Conservation (phyloP, 306 rosid species). For the Cucurbita ficifolia region DNA sequence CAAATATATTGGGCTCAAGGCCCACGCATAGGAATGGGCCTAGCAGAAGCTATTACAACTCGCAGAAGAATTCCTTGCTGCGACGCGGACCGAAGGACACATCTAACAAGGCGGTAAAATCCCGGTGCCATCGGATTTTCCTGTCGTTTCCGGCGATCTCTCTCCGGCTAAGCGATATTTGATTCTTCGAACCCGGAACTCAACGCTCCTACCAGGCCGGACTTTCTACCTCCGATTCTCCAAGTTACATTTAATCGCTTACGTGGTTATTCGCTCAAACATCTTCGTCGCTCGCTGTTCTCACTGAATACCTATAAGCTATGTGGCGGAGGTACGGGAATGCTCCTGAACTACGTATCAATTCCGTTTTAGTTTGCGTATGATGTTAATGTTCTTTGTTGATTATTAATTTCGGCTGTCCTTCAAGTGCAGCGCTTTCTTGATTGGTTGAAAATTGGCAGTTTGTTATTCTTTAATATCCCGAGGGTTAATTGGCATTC, state of each 20-base stretch:
- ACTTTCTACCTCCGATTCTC: neutral
- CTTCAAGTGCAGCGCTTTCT: neutral
- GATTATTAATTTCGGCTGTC: neutral
- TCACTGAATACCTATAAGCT: neutral
- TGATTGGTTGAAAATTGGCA: neutral
- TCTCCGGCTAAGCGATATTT: neutral
- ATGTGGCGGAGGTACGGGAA: constrained; percentile 7
- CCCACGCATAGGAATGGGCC: neutral
- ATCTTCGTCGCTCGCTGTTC: neutral
- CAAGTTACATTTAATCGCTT: neutral
- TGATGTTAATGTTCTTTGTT: neutral
- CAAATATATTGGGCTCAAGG: neutral
- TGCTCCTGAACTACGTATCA: neutral
- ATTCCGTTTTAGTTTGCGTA: neutral
- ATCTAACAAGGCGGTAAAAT: neutral
- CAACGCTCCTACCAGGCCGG: neutral
- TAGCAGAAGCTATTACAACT: neutral
- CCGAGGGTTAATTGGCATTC: neutral
- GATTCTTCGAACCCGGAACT: neutral
- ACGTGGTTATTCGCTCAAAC: neutral
- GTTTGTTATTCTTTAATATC: neutral
- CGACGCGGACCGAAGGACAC: neutral
- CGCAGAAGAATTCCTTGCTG: neutral
- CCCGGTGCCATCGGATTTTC: neutral
- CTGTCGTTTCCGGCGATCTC: neutral